Evolutionary conservation across 2,329 filamentous ascomycete species (phyloP), one percentile per base, ranked within the genome.

Genomic region (Myrmaecium sp.): DNA sequence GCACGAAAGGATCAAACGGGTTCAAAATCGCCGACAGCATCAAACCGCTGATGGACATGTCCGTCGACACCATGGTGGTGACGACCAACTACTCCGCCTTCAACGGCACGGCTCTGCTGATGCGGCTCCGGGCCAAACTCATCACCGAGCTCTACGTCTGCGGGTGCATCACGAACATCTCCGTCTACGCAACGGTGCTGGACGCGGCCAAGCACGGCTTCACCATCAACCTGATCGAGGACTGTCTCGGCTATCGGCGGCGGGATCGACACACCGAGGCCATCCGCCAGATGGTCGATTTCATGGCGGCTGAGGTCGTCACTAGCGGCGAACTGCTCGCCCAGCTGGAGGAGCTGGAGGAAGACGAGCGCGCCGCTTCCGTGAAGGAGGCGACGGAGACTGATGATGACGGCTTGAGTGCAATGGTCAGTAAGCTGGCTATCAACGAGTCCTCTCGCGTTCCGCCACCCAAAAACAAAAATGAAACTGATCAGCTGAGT

Each of bases 11-110:
- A 22, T 52, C 52, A 44, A 19, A 47, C 60, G 38, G 69, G 46
- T 45, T 58, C 37, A 47, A 68, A 23, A 64, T 66, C 27, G 56
- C 58, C 3, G 56, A 61, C 5, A 46, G 54, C 4, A 45, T 72
- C 22, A 49, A 60, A 20, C 45, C 55, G 17, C 52, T 62, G 22
- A 60, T 72, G 24, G 54, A 66, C 28, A 40, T 51, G n/a, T 46
- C 54, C 5, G 46, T 45, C 15, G 70, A 74, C 40, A 54, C 60
- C 6, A 44, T 69, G 12, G 49, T 71, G 23, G 54, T 63, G 28
- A 95, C 93, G 50, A 71, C 71, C 4, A 69, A 81, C 38, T 95
- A 95, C 51, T 95, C 89, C 4, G 84, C 84, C 9, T 84, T 95
- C 44, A 68, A 72, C 28, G 70, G 69, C 6, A 80, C 75, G 0